These are phyloP conservation scores for Boletus rubescentipes DNA, from an alignment of 768 basidiomycete species.

Conservation along the genomic window DNA sequence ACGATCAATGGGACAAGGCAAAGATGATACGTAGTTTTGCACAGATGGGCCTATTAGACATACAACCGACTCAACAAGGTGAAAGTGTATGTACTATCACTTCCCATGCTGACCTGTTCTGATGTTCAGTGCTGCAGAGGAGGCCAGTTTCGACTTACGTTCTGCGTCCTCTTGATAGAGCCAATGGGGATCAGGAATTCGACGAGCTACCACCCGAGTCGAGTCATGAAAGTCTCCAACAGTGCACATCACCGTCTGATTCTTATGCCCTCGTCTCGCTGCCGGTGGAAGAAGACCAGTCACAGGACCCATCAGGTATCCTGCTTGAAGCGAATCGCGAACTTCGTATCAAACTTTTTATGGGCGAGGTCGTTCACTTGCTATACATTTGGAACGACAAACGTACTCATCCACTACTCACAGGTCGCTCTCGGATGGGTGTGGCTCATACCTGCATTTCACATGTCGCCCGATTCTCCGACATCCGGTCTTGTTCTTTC, in stretches of 20 bases:
- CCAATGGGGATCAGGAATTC: constrained; percentile 42
- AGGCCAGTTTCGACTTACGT: constrained; percentile 44
- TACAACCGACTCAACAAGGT: neutral
- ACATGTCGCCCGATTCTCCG: constrained; percentile 56
- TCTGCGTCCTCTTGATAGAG: constrained; percentile 36
- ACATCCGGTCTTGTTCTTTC: constrained; percentile 42
- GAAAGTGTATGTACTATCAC: constrained; percentile 12
- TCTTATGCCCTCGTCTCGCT: neutral
- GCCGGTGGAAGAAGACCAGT: constrained; percentile 8
- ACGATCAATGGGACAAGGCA: constrained; percentile 62
- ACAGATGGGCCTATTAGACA: constrained; percentile 45
- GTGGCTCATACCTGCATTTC: constrained; percentile 86
- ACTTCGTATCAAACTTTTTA: constrained; percentile 67
- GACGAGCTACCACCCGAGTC: constrained; percentile 17
- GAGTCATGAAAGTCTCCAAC: neutral
- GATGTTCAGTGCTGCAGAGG: constrained; percentile 24
- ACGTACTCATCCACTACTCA: neutral
- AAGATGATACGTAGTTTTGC: constrained; percentile 85
- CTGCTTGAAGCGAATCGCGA: constrained; percentile 67
- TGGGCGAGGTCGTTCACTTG: constrained; percentile 56
- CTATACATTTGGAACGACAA: neutral
- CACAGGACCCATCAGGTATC: constrained; percentile 40
- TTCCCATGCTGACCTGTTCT: neutral
- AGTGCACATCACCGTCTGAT: neutral
- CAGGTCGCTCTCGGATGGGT: constrained; percentile 81